Evolutionary conservation across 2,329 filamentous ascomycete genomes (phyloP), one percentile per base, ranked within the genome.

Genomic region (Huntiella savannae): DNA sequence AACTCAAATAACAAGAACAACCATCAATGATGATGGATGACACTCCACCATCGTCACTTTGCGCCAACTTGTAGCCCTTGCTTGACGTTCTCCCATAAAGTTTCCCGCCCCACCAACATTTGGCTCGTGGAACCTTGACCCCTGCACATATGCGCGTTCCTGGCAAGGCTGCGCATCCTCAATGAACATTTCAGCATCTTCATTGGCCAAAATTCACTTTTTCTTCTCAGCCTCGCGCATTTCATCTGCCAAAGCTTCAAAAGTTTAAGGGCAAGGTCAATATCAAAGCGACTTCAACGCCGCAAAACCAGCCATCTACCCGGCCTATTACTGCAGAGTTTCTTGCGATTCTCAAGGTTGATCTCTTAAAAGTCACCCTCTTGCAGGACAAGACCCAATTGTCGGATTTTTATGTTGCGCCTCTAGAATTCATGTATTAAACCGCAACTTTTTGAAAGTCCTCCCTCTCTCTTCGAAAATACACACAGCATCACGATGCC

Each of bases 401-500:
- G 16, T 16, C 43, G 16, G 13, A 32, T 10, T 46, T 38, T 15
- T 17, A 10, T 12, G 17, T 40, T 40, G 38, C 38, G 8, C 17
- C 16, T 40, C 13, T 19, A 15, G 37, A 40, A 22, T 22, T 13
- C 37, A 16, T 40, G 5, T 16, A 40, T 22, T 16, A 16, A 12
- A 15, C 15, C 22, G 16, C 22, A n/a, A 40, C 15, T 16, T 19
- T 12, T 6, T 40, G 16, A 12, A 40, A 5, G 11, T 16, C 15
- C 2, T 12, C n/a, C 10, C 15, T 17, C 36, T 45, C 43, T 12
- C 34, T 16, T 8, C 13, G 10, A 39, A 22, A 32, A 40, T 15
- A 37, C 17, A 19, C n/a, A 15, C 34, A 19, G n/a, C 28, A 22
- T 22, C 7, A 49, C 39, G 5, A 75, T 77, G 73, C 71, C 72